Evolutionary conservation across 306 rosid genomes (phyloP).

Genomic region (Quercus engelmannii): DNA sequence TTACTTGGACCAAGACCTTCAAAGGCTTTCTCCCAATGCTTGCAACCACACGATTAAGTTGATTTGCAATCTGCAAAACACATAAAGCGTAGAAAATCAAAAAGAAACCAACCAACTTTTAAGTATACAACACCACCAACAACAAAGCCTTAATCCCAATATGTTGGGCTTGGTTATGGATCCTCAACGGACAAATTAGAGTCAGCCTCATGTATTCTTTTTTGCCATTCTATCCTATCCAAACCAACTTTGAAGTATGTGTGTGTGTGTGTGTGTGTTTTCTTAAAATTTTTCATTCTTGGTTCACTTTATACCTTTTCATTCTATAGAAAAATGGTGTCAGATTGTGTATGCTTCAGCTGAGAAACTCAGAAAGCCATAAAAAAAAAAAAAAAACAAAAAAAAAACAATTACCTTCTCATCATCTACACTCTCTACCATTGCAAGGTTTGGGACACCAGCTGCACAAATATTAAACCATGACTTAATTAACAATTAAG

Average conservation of each 20-base stretch:
- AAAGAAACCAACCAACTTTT: neutral
- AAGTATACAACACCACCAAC: too few relatives aligned
- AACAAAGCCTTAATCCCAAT: too few relatives aligned
- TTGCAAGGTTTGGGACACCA: slow-evolving; percentile 76
- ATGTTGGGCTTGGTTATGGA: neutral
- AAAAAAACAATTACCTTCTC: slow-evolving; percentile 52
- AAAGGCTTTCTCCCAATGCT: slow-evolving; percentile 77
- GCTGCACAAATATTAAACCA: slow-evolving; percentile 38
- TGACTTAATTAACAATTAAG: neutral
- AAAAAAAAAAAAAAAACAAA: neutral
- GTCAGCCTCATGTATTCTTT: too few relatives aligned
- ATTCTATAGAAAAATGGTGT: neutral
- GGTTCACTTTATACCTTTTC: neutral
- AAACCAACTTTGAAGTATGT: too few relatives aligned
- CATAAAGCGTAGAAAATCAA: neutral
- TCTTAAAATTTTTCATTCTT: neutral
- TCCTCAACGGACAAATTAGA: neutral
- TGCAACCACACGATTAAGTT: slow-evolving; percentile 61
- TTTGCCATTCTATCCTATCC: too few relatives aligned
- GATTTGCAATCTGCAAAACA: slow-evolving; percentile 67
- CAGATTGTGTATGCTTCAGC: neutral
- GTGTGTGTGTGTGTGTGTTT: too few relatives aligned
- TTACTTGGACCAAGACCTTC: slow-evolving; percentile 83
- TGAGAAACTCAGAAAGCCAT: neutral
- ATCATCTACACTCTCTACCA: slow-evolving; percentile 81